phyloP scores from a whole-genome alignment of 495 filamentous ascomycete species.

The Aspergillus asperescens region DNA sequence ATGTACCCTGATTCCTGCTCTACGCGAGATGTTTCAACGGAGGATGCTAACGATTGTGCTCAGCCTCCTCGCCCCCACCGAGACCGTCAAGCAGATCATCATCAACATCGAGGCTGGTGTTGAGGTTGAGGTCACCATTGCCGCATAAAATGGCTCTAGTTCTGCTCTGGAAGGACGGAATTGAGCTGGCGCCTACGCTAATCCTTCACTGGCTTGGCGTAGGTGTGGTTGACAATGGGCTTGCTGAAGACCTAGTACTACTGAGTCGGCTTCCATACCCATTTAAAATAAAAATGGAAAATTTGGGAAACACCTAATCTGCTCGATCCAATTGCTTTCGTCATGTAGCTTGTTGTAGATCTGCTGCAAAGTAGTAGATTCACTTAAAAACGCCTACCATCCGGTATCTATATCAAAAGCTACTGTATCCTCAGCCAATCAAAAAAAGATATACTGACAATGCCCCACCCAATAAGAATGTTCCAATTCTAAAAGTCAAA shows the following conservation, averaged over 20 bases:
- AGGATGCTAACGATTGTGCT: not conserved
- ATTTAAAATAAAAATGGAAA: constrained; percentile 36
- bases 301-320: constrained; percentile 27
- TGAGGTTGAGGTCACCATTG: constrained; percentile 99
- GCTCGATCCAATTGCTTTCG: constrained; percentile 13
- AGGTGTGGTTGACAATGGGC: constrained; percentile 13
- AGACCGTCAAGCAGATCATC: constrained; percentile 99
- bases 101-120: constrained; percentile 99
- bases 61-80: constrained; percentile 92
- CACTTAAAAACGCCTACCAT: not conserved
- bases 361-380: not conserved
- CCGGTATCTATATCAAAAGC: not conserved
- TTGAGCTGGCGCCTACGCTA: not conserved
- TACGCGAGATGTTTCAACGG: not conserved
- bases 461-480: not conserved
- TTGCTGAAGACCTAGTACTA: constrained; percentile 15
- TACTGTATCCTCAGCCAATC: not conserved
- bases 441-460: not conserved
- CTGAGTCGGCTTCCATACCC: constrained; percentile 28
- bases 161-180: constrained; percentile 18
- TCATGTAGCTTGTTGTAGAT: not conserved
- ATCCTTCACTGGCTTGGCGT: constrained; percentile 17
- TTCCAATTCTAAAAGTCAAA: constrained; percentile 56
- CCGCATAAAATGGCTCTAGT: constrained; percentile 61
- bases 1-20: constrained; percentile 29